Evolutionary conservation across 164 flowering plant species (phyloP), one percentile per base, ranked within the genome.

Genomic region (Houttuynia cordata): DNA sequence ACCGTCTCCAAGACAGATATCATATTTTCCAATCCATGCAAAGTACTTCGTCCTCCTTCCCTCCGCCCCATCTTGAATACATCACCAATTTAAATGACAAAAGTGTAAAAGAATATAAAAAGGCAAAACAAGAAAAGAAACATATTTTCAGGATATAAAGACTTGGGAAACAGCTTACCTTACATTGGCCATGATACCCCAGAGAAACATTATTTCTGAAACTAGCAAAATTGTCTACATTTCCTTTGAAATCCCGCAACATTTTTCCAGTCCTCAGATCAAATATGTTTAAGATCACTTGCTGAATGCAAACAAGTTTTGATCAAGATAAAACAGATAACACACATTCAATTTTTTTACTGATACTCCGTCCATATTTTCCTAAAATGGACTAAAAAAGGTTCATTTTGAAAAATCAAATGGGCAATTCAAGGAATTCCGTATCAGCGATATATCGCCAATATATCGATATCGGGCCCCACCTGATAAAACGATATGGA

Each of bases 151-250:
- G 88, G 55, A 87, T 75, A 51, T n/a, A n/a, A n/a, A n/a, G n/a
- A n/a, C n/a, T n/a, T n/a, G n/a, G n/a, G n/a, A n/a, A n/a, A n/a
- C n/a, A n/a, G n/a, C n/a, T n/a, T n/a, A n/a, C n/a, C n/a, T n/a
- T n/a, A n/a, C n/a, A n/a, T n/a, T n/a, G 98, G 98, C 98, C 98
- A 90, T 14, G 88, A 78, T 1, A 86, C 91, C 19, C 92, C 98
- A 30, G 87, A 60, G 42, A 88, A 88, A 68, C 95, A 0, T 88
- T 95, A 64, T 91, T 69, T 61, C 86, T 96, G 72, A 96, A 97
- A 65, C 75, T 67, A 17, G 86, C 77, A 78, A 85, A 94, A 37
- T 94, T 97, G 76, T 94, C 97, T 19, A 89, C 95, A 76, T 83
- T 91, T 66, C 99, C 99, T 64, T 79, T 82, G 62, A 91, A 94